A percentile compares a stretch with the other conserved stretches of the same genome.
Evolutionary conservation across 1,284 basidiomycete genomes (phyloP).

Genomic region (Ustilago trichophora): DNA sequence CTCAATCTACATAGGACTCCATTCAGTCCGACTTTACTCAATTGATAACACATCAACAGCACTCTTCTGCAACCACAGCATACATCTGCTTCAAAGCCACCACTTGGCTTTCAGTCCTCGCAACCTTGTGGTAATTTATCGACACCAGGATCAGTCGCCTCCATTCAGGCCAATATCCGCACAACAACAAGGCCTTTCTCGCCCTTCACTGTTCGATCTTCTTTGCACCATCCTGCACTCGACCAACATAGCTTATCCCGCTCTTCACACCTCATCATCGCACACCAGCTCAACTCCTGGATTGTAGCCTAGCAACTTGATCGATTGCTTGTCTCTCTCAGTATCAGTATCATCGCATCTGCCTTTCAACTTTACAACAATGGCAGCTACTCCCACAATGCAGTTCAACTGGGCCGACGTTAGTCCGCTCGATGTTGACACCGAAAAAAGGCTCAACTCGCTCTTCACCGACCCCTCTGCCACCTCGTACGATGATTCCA

Average conservation of each 20-base stretch:
- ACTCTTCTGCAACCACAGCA: too few species aligned
- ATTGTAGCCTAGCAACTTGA: too few species aligned
- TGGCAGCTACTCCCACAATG: conserved; percentile 8
- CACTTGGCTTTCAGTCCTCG: not conserved
- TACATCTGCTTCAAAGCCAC: too few species aligned
- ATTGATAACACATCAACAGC: too few species aligned
- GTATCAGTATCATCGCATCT: not conserved
- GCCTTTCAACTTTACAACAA: too few species aligned
- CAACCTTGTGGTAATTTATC: not conserved
- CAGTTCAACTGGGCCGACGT: conserved; percentile 29
- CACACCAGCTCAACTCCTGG: too few species aligned
- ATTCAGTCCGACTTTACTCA: conserved; percentile 9
- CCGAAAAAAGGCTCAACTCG: conserved; percentile 33
- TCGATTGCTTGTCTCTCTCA: too few species aligned
- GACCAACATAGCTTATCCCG: conserved; percentile 2
- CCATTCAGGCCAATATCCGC: conserved; percentile 21
- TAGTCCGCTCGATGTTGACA: conserved; percentile 18
- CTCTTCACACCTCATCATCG: too few species aligned
- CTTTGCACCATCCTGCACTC: conserved; percentile 38
- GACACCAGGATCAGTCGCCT: conserved; percentile 6
- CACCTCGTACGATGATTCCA: not conserved
- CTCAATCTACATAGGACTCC: conserved; percentile 7
- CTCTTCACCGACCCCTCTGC: conserved; percentile 7
- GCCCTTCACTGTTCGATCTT: conserved; percentile 2
- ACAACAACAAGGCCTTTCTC: not conserved